Percentiles rank a stretch among this genome's conserved stretches.
Evolutionary conservation across 768 basidiomycete species (phyloP).

Genomic region (Leccinum disarticulatum): DNA sequence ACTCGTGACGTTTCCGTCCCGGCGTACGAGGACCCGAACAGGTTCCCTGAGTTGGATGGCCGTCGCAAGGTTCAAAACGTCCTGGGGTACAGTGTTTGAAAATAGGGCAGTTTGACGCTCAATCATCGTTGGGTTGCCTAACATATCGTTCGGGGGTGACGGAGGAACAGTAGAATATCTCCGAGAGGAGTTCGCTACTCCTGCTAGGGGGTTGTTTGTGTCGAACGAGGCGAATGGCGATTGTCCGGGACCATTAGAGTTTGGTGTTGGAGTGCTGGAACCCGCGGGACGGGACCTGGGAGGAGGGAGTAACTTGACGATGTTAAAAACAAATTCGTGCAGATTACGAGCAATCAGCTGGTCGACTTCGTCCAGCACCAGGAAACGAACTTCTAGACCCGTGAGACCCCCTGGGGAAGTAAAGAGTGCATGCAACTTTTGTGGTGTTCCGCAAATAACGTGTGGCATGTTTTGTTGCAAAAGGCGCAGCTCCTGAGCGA

Average conservation of each 20-base stretch:
- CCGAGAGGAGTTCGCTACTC: conserved; percentile 44
- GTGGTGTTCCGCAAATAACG: conserved; percentile 95
- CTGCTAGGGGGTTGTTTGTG: conserved; percentile 35
- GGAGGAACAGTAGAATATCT: conserved; percentile 58
- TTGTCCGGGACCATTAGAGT: conserved; percentile 35
- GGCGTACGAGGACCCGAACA: conserved; percentile 93
- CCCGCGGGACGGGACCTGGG: conserved; percentile 65
- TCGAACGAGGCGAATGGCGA: conserved; percentile 50
- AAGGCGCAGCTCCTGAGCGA: conserved; percentile 73
- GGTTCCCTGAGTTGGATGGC: conserved; percentile 94
- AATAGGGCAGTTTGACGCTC: conserved; percentile 94
- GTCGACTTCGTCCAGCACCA: conserved; percentile 97
- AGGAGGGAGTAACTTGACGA: conserved; percentile 90
- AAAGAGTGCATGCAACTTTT: conserved; percentile 92
- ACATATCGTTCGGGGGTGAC: conserved; percentile 44
- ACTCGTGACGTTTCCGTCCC: conserved; percentile 79
- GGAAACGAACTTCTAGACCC: conserved; percentile 86
- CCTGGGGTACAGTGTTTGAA: conserved; percentile 97
- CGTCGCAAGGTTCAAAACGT: conserved; percentile 93
- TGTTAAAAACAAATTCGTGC: conserved; percentile 91
- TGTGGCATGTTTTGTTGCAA: conserved; percentile 93
- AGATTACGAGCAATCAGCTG: conserved; percentile 96
- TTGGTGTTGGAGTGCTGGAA: conserved; percentile 35
- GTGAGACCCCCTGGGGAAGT: conserved; percentile 72
- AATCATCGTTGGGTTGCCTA: conserved; percentile 38